Conservation (phyloP, 371 early-diverging fungal genomes). For the Lichtheimia corymbifera region DNA sequence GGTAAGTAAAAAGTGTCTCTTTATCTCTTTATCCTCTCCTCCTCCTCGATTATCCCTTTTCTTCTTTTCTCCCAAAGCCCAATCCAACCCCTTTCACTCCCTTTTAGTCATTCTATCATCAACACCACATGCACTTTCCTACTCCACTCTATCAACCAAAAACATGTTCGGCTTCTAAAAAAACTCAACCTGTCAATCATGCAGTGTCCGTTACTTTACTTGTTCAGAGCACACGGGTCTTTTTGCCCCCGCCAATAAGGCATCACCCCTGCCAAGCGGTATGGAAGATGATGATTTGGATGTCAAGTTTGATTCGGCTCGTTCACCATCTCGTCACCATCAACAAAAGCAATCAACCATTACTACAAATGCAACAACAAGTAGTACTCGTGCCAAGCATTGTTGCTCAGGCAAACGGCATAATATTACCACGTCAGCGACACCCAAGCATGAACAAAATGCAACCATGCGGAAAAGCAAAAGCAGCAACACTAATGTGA, state of each 20-base stretch:
- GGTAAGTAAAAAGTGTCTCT: constrained; percentile 39
- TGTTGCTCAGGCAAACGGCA: no score
- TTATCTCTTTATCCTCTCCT: constrained; percentile 3
- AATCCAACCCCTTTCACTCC: constrained; percentile 4
- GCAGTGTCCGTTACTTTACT: constrained; percentile 61
- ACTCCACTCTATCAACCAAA: background rate
- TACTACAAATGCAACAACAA: no score
- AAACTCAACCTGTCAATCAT: no score
- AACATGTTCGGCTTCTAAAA: no score
- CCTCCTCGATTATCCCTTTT: constrained; percentile 8
- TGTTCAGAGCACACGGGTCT: constrained; percentile 70
- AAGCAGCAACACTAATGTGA: background rate
- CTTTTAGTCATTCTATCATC: background rate
- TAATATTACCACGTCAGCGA: no score
- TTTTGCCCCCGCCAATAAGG: constrained; percentile 68
- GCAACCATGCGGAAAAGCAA: constrained; percentile 1
- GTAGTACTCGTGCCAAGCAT: no score
- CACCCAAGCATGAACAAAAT: no score
- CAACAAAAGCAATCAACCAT: no score
- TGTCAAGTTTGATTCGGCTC: background rate
- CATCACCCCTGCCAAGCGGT: constrained; percentile 10
- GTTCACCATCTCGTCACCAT: no score
- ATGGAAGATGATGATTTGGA: constrained; percentile 11
- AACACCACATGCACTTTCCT: constrained; percentile 2
- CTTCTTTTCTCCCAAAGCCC: constrained; percentile 2